These are phyloP conservation scores for Blastomyces gilchristii DNA, from an alignment of 2,329 filamentous ascomycete species.

Conservation along the genomic window DNA sequence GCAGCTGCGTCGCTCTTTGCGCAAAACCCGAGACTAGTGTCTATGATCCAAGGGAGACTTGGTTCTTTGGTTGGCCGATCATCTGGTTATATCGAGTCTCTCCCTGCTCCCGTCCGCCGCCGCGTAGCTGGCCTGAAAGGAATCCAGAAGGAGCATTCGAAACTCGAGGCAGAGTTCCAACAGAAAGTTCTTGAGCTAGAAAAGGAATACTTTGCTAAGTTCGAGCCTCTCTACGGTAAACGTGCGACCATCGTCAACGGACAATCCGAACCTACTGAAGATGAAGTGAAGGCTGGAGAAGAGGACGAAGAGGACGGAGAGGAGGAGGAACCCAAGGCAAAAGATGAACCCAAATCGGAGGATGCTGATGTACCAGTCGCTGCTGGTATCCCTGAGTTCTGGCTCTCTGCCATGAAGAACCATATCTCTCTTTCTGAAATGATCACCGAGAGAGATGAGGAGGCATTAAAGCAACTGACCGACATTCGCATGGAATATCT, in stretches of 20 bases:
- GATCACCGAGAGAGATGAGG: slow-evolving; percentile 96
- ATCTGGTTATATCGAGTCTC: slow-evolving; percentile 94
- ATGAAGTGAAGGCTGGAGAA: slow-evolving; percentile 79
- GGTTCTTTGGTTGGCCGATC: slow-evolving; percentile 86
- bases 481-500: slow-evolving; percentile 99
- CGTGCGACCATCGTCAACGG: slow-evolving; percentile 90
- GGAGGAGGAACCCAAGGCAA: slow-evolving; percentile 45
- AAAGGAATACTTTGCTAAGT: slow-evolving; percentile 99
- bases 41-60: slow-evolving; percentile 96
- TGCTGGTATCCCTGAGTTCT: slow-evolving; percentile 94
- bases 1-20: slow-evolving; percentile 88
- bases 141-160: slow-evolving; percentile 96
- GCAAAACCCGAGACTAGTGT: slow-evolving; percentile 85
- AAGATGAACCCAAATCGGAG: slow-evolving; percentile 43
- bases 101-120: slow-evolving; percentile 78
- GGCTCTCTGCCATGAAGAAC: slow-evolving; percentile 99
- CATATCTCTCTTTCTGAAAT: slow-evolving; percentile 94
- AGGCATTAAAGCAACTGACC: slow-evolving; percentile 74
- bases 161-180: slow-evolving; percentile 96
- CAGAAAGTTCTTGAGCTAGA: slow-evolving; percentile 95
- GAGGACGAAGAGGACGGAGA: slow-evolving; percentile 62
- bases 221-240: slow-evolving; percentile 93
- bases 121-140: slow-evolving; percentile 93
- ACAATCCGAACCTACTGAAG: slow-evolving; percentile 68
- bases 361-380: slow-evolving; percentile 40